Base-by-base conservation (phyloP, 768 basidiomycete genomes). In the Tylopilus sp. region DNA sequence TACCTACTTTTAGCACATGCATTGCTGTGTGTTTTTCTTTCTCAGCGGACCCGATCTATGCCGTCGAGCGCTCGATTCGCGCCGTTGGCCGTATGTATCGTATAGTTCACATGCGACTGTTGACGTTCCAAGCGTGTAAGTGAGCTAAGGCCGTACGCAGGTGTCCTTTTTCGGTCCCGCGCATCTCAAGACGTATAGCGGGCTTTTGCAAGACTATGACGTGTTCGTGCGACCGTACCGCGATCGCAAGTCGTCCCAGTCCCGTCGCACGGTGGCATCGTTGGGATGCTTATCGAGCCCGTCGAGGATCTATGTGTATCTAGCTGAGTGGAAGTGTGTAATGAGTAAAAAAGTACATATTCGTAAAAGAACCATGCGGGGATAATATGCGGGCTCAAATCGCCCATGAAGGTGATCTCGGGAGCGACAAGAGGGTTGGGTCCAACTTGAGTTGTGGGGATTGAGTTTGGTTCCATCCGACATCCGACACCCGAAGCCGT, bases 151-250 rank as follows among this genome's bases (percentile, higher is more conserved):
- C 35, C 44, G 44, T 43, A 33, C 18, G 28, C 22, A 26, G 7
- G 20, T 12, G 7, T 8, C 23, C 30, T 20, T 43, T 43, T 39
- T 42, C 54, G 40, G 53, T 40, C 36, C 48, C 47, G 48, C 6
- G 18, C 40, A 25, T 15, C 18, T 25, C 38, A 47, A 50, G 55
- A 48, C 48, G 36, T 47, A 36, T 35, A 42, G 40, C 52, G 59
- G 62, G 41, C 50, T 48, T 52, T 51, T 57, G 31, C 39, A 28
- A 47, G 3, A 10, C 17, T 17, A 8, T 52, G 49, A 43, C 49
- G 40, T 31, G 58, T 64, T 64, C 61, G 58, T 44, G 63, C 63
- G 64, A 63, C 58, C 43, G 49, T 35, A 57, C 51, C 63, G 63
- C 63, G 63, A 65, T 65, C 58, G 47, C 52, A 55, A 22, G 33